Evolutionary conservation across 768 basidiomycete genomes (phyloP), one percentile per base, ranked within the genome.

Genomic region (Pleurotus citrinopileatus): DNA sequence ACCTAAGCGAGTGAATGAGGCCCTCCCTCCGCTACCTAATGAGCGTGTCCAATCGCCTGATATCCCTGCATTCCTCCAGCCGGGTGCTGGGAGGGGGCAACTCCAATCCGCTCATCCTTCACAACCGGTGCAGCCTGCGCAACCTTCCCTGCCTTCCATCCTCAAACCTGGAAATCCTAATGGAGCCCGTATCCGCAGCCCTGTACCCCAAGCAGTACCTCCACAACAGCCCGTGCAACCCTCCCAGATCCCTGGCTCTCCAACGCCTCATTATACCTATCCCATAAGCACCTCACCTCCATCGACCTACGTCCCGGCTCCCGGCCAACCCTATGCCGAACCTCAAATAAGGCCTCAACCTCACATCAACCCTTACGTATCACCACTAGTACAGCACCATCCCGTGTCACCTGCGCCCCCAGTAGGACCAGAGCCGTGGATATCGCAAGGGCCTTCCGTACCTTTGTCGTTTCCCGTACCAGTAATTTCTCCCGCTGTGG

Each of bases 391-490:
- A 12, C 42, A 46, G 25, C 28, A 25, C 27, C 38, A 37, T 26
- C 38, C 52, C 10, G 13, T 36, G 13, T 26, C 42, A 36, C 25
- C 52, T 25, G 52, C 26, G 26, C 37, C 52, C 3, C 25, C 37
- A 43, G 37, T 25, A 40, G 42, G 23, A 25, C 52, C 52, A 53
- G 42, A 53, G 22, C 40, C 23, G 8, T 43, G 48, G 48, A 22
- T n/a, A 37, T 13, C 48, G 29, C 34, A 51, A n/a, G 48, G 13
- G 9, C 7, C 48, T 12, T 51, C 48, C 4, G 48, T 42, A 10
- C 37, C 52, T n/a, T 42, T 53, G n/a, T 53, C 40, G 15, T 53
- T 53, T 42, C 52, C 52, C 42, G n/a, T 42, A 15, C 61, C 27
- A 56, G 34, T 34, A 12, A 25, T 61, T 19, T 40, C 55, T 25